Conservation (phyloP, 768 basidiomycete species). For the Butyriboletus loyo region DNA sequence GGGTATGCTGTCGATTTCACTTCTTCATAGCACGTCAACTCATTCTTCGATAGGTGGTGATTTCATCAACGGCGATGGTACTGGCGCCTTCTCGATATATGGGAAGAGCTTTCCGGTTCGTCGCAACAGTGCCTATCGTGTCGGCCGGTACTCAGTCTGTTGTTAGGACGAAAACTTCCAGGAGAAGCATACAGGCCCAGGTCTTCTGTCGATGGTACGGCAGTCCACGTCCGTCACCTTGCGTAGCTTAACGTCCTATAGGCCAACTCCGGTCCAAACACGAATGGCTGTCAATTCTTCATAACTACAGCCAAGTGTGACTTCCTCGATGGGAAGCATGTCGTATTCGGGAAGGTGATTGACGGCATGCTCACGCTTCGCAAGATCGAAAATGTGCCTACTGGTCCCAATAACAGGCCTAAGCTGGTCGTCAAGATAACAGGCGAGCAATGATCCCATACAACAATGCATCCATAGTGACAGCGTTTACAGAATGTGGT, state of each 20-base stretch:
- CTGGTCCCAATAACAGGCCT: constrained; percentile 85
- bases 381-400: constrained; percentile 95
- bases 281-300: constrained; percentile 98
- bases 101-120: constrained; percentile 88
- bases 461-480: not conserved
- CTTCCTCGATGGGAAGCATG: constrained; percentile 93
- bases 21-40: not conserved
- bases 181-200: constrained; percentile 83
- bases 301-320: constrained; percentile 94
- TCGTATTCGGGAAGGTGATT: constrained; percentile 87
- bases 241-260: constrained; percentile 28
- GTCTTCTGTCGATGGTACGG: constrained; percentile 85
- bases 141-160: not conserved
- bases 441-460: constrained; percentile 44
- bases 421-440: constrained; percentile 87
- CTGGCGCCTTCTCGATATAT: constrained; percentile 95
- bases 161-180: constrained; percentile 90
- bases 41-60: constrained; percentile 66
- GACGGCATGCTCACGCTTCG: constrained; percentile 94
- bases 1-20: constrained; percentile 39
- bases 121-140: not conserved
- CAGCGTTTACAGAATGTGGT: constrained; percentile 44
- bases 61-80: constrained; percentile 92
- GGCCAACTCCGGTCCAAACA: constrained; percentile 95
- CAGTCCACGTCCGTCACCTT: not conserved